Percentiles rank a stretch among this genome's conserved stretches.
These are phyloP conservation scores for Pseudocercospora macadamiae DNA, from an alignment of 2,329 filamentous ascomycete species.

Conservation along the genomic window DNA sequence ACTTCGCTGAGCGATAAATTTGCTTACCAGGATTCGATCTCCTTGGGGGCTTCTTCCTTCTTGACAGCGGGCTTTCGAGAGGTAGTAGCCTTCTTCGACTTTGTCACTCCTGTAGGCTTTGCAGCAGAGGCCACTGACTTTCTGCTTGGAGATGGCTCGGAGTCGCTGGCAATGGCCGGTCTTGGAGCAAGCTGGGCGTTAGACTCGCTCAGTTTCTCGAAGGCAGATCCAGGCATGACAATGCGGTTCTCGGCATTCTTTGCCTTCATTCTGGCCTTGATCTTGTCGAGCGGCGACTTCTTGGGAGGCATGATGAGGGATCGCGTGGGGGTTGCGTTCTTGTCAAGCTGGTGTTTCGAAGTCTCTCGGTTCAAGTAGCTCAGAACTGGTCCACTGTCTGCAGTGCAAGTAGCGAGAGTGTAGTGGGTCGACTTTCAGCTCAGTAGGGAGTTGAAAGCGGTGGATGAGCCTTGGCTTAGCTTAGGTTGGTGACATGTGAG, in stretches of 20 bases:
- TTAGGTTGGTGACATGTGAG: no score
- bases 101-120: constrained; percentile 2
- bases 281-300: constrained; percentile 13
- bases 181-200: not conserved
- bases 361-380: not conserved
- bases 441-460: no score
- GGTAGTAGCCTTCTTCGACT: constrained; percentile 1
- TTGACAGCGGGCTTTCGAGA: not conserved
- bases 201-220: not conserved
- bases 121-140: not conserved
- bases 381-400: no score
- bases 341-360: no score
- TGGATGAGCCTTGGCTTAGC: no score
- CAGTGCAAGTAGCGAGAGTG: no score
- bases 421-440: no score
- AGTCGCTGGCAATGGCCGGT: not conserved
- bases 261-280: constrained; percentile 5
- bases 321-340: no score
- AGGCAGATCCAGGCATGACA: not conserved
- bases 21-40: constrained; percentile 1
- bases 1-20: no score
- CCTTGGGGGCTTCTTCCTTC: not conserved
- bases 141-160: not conserved
- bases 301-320: constrained; percentile 4
- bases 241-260: not conserved